Conservation (phyloP, 352 stramenopile species). For the Globisporangium nagaii region DNA sequence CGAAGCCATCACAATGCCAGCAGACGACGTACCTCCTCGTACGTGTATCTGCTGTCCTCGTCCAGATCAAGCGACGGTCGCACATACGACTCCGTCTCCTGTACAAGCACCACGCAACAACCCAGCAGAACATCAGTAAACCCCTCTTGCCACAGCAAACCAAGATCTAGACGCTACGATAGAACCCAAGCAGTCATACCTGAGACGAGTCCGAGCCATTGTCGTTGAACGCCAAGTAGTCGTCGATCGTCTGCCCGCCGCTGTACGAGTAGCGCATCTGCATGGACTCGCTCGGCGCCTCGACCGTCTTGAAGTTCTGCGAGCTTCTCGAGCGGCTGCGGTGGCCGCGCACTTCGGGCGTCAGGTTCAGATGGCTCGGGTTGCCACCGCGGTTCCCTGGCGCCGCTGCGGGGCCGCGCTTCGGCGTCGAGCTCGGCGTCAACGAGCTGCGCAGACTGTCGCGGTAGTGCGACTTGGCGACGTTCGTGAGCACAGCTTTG, state of each 20-base stretch:
- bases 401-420: slow-evolving; percentile 16
- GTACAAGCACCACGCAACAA: background rate
- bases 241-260: slow-evolving; percentile 44
- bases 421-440: slow-evolving; percentile 46
- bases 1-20: too few species aligned
- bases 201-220: slow-evolving; percentile 44
- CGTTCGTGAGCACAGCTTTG: slow-evolving; percentile 70
- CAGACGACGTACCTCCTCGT: slow-evolving; percentile 34
- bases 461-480: slow-evolving; percentile 75
- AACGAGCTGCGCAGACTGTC: slow-evolving; percentile 54
- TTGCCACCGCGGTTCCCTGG: slow-evolving; percentile 11
- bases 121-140: background rate
- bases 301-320: slow-evolving; percentile 27
- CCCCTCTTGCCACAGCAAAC: too few species aligned
- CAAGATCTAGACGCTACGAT: background rate
- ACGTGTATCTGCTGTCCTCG: slow-evolving; percentile 24
- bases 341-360: slow-evolving; percentile 32
- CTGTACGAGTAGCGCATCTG: slow-evolving; percentile 65
- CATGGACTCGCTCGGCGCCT: slow-evolving; percentile 25
- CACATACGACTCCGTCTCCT: slow-evolving; percentile 39
- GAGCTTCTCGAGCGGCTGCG: slow-evolving; percentile 52
- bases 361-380: slow-evolving; percentile 19
- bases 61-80: slow-evolving; percentile 27
- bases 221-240: slow-evolving; percentile 44
- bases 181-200: slow-evolving; percentile 6